Evolutionary conservation across 371 early-diverging fungal genomes (phyloP), one percentile per base, ranked within the genome.

Genomic region (Chytridiales sp.): DNA sequence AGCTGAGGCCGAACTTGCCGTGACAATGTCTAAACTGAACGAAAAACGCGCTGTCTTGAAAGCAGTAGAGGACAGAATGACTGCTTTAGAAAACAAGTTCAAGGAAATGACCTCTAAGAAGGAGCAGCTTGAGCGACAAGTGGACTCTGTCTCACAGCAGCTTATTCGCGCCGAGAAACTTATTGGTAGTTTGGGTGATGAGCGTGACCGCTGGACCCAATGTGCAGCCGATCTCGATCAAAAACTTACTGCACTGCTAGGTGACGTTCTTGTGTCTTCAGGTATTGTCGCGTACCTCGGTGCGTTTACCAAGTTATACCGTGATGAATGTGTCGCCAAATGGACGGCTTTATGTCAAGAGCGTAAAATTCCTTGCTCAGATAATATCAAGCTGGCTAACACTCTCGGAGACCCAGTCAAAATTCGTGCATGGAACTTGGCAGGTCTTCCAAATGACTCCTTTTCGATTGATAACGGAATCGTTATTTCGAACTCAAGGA

Each of bases 381-480:
- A 70, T 6, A 68, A 61, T 5, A 71, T 80, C 40, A 70, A 65
- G 49, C 59, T 80, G 4, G 56, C 73, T 1, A 57, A 17, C 21
- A 69, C 77, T 31, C 63, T 80, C 5, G 81, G 81, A 4, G 81
- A 80, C 43, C 73, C 81, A 2, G 74, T 80, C 42, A 75, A 72
- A 49, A 73, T 70, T 40, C 64, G 78, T 31, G 70, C 71, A 30
- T 80, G 81, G 81, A 77, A 53, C 11, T 51, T 80, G 19, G 70
- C 75, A 0, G 81, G 81, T 8, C 66, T 80, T 4, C 81, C 81
- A 11, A 80, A 80, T 49, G 81, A 80, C 58, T 65, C 77, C 4
- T 80, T 80, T 43, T 74, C 75, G 1, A 77, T 80, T 46, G 78
- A 80, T 59, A 80, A 80, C 56, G 81, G 75, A 4, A 70, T 80